Evolutionary conservation across 78 protist species (phyloP).

Genomic region (Cavenderia fasciculata): DNA sequence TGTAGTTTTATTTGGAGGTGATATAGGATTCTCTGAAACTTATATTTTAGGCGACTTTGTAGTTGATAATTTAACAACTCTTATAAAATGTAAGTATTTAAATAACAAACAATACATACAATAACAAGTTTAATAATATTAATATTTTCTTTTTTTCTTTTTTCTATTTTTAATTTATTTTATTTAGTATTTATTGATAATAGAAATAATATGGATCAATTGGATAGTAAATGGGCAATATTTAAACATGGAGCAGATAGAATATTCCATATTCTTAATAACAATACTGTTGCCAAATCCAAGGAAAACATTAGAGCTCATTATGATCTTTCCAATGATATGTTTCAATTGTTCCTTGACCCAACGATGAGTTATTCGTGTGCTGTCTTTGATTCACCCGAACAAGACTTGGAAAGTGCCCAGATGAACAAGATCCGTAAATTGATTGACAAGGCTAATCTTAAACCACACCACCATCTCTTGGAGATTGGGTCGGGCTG

Average conservation of each 20-base stretch:
- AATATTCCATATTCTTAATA: conserved; percentile 20
- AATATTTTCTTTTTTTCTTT: not conserved
- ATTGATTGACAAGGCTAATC: conserved; percentile 64
- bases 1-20: conserved; percentile 43
- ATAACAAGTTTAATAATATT: too few relatives aligned
- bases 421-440: conserved; percentile 58
- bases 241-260: conserved; percentile 52
- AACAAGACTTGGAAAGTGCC: conserved; percentile 45
- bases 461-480: conserved; percentile 26
- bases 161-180: not conserved
- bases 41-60: conserved; percentile 30
- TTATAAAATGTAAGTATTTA: conserved; percentile 22
- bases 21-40: conserved; percentile 49
- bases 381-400: conserved; percentile 18
- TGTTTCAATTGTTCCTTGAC: conserved; percentile 74
- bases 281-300: conserved; percentile 51
- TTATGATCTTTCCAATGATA: conserved; percentile 78
- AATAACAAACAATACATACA: not conserved
- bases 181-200: conserved; percentile 24
- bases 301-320: conserved; percentile 76
- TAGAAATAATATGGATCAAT: conserved; percentile 49
- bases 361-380: conserved; percentile 80
- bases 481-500: conserved; percentile 82
- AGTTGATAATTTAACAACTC: not conserved
- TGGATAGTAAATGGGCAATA: conserved; percentile 59